Evolutionary conservation across 352 stramenopile species (phyloP), one percentile per base, ranked within the genome.

Genomic region (Heterotrichella gracilis): DNA sequence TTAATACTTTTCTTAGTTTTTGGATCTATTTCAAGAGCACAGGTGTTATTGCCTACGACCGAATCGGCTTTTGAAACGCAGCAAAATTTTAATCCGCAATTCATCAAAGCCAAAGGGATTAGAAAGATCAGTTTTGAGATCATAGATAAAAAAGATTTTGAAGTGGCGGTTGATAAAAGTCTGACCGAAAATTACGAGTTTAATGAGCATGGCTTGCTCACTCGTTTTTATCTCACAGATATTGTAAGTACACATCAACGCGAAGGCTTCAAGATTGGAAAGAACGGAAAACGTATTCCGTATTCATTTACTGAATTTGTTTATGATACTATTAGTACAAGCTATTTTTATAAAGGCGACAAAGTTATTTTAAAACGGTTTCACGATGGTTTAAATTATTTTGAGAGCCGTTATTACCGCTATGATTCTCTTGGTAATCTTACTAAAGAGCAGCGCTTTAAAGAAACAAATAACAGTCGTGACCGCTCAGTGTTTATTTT

Each of bases 111-210:
- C 9, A 53, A 53, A n/a, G n/a, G n/a, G 9, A 53, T 53, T n/a
- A 53, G n/a, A 53, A 53, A 53, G 32, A 53, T 53, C 32, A 53
- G 9, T n/a, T 53, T 53, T n/a, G 32, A 53, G 32, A 53, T 53
- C 32, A 53, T 53, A 17, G 32, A 53, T 53, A 53, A 53, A 53
- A 53, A 53, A n/a, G 32, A 53, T 53, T 53, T 17, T 53, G 32
- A 53, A n/a, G 32, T 53, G n/a, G 32, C 32, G n/a, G 32, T 53
- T 17, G 32, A 53, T n/a, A 53, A 53, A 53, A 53, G n/a, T n/a
- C 32, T 53, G 9, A 53, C n/a, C 32, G 32, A 53, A n/a, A 53
- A 17, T n/a, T 53, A 53, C n/a, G 32, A 53, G n/a, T 53, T 53
- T 53, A 53, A 53, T 53, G 32, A 9, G 9, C 9, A 53, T 53